Percentiles rank a stretch among this genome's conserved stretches.
Evolutionary conservation across 345 rosid genomes (phyloP).

Genomic region (Isatis tinctoria): DNA sequence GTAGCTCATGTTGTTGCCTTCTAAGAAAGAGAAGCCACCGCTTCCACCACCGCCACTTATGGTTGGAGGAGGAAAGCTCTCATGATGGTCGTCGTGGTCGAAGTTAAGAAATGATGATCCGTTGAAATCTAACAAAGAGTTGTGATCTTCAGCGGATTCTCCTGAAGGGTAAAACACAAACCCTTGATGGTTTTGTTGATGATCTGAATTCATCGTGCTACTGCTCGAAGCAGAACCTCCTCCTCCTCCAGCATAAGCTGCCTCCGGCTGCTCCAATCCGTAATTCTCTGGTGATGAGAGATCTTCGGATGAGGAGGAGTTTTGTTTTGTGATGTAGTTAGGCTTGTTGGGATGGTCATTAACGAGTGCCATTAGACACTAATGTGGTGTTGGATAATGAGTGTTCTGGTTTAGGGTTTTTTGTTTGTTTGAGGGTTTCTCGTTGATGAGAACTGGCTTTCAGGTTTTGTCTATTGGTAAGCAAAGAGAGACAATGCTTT

Average conservation of each 20-base stretch:
- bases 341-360: slow-evolving; percentile 31
- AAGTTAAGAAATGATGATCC: slow-evolving; percentile 79
- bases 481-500: slow-evolving; percentile 30
- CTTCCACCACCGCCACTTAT: slow-evolving; percentile 15
- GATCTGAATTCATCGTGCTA: slow-evolving; percentile 44
- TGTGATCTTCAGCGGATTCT: slow-evolving; percentile 38
- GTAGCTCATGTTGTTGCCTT: slow-evolving; percentile 25
- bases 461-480: slow-evolving; percentile 21
- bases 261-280: slow-evolving; percentile 20
- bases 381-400: not conserved
- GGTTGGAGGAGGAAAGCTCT: slow-evolving; percentile 26
- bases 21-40: slow-evolving; percentile 28
- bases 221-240: slow-evolving; percentile 46
- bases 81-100: slow-evolving; percentile 37
- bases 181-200: slow-evolving; percentile 30
- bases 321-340: slow-evolving; percentile 25
- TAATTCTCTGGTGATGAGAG: slow-evolving; percentile 39
- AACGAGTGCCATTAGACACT: slow-evolving; percentile 48
- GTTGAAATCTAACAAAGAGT: slow-evolving; percentile 66
- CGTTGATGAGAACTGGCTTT: slow-evolving; percentile 12
- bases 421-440: slow-evolving; percentile 1
- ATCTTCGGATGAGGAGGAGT: slow-evolving; percentile 33
- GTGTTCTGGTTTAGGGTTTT: not conserved
- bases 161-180: slow-evolving; percentile 33
- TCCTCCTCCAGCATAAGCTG: slow-evolving; percentile 17